A percentile compares a stretch with the other conserved stretches of the same genome.
Conservation (phyloP, 495 filamentous ascomycete genomes). For the Neurospora sp. region DNA sequence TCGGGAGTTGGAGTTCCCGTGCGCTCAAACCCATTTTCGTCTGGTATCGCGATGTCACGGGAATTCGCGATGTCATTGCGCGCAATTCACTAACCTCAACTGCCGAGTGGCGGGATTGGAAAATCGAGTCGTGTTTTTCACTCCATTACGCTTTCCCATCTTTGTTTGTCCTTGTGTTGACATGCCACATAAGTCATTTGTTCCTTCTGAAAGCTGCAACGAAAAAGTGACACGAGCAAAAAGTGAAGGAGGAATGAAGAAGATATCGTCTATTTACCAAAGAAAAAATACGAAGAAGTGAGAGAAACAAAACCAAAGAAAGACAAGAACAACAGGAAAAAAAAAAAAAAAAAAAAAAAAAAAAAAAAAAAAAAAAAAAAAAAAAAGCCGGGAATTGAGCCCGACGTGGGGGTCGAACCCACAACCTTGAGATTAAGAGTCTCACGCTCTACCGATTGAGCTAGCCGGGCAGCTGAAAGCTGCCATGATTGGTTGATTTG, state of each 20-base stretch:
- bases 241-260: too few species aligned
- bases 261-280: too few species aligned
- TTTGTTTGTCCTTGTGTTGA: too few species aligned
- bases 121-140: neutral
- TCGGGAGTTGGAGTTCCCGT: neutral
- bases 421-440: constrained; percentile 66
- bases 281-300: too few species aligned
- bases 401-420: constrained; percentile 41
- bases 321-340: too few species aligned
- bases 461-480: constrained; percentile 32
- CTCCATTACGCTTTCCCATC: too few species aligned
- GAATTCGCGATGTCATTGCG: neutral
- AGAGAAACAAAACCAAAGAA: too few species aligned
- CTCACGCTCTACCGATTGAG: constrained; percentile 68
- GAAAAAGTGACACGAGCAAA: too few species aligned
- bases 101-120: neutral
- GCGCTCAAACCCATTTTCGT: neutral
- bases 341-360: neutral
- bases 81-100: neutral
- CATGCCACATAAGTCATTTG: too few species aligned
- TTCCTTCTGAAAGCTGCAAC: too few species aligned
- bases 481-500: neutral
- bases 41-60: neutral
- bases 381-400: neutral
- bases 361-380: too few species aligned